Evolutionary conservation across 2,329 filamentous ascomycete genomes (phyloP), one percentile per base, ranked within the genome.

Genomic region (Mycocentrospora acerina): DNA sequence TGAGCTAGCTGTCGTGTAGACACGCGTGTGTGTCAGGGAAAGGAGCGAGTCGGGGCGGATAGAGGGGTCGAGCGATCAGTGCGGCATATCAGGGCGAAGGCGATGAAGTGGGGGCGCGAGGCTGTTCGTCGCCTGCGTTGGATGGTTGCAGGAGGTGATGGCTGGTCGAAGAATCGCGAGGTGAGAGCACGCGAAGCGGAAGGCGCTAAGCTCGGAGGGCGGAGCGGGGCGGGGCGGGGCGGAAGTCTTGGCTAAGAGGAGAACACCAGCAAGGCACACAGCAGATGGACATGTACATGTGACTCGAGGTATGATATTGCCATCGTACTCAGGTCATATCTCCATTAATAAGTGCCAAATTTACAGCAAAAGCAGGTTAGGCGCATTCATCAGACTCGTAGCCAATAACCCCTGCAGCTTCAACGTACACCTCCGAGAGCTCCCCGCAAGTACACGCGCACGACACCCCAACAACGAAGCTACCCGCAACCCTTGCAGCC

Each of bases 371-470:
- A 22, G 19, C 9, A 24, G 30, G 17, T 40, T 44, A 42, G 41
- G 44, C 46, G 37, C 19, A 37, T 12, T 18, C 30, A 25, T 37
- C 27, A 31, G 28, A 34, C 17, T 26, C 30, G 39, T 32, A 33
- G 38, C 45, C 33, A 29, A 36, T 35, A 37, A 53, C 46, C 50
- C 48, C 42, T 53, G 49, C 44, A 44, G 22, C 43, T 32, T 44
- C 44, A 38, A 43, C 47, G 41, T 49, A 41, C 54, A 55, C 57
- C 48, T 44, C 51, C 57, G 55, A 57, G 44, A 57, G 44, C 54
- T 55, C 55, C 51, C 57, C 55, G 55, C 55, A 58, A 51, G 9
- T 32, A 40, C 33, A 36, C 34, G 40, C 37, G 35, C 34, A 25
- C 26, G n/a, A 32, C 39, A 40, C 30, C 34, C 16, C n/a, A 26